A percentile compares a stretch with the other conserved stretches of the same genome.
Evolutionary conservation across 345 rosid species (phyloP).

Genomic region (Moricandia moricandioides): DNA sequence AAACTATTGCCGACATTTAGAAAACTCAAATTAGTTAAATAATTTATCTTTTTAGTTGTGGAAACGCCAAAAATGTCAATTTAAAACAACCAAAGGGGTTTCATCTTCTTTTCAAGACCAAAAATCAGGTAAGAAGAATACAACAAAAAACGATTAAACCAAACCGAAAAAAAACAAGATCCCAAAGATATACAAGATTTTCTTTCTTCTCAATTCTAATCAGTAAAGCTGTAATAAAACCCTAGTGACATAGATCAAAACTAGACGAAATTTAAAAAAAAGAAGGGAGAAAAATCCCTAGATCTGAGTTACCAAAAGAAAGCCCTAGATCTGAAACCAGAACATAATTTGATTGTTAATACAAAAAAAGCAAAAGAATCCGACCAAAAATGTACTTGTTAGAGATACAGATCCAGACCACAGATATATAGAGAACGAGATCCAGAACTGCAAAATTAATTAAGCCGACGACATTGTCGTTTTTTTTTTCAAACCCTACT

Average conservation of each 20-base stretch:
- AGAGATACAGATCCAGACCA: constrained; percentile 11
- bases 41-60: neutral
- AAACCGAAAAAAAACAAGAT: neutral
- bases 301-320: constrained; percentile 13
- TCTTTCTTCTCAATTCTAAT: neutral
- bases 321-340: constrained; percentile 1
- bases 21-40: neutral
- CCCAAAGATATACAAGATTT: constrained; percentile 6
- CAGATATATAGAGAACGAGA: constrained; percentile 26
- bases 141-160: neutral
- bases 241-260: neutral
- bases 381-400: constrained; percentile 14
- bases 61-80: neutral
- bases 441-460: constrained; percentile 1
- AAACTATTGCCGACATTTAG: neutral
- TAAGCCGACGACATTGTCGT: neutral
- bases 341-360: constrained; percentile 7
- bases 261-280: neutral
- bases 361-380: constrained; percentile 12
- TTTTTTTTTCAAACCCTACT: constrained; percentile 23
- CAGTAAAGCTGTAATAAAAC: neutral
- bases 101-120: neutral
- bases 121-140: neutral
- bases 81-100: neutral
- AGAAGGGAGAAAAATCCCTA: constrained; percentile 5